Base-by-base conservation (phyloP, 192 early-diverging fungal genomes). In the Kickxella alabastrina region DNA sequence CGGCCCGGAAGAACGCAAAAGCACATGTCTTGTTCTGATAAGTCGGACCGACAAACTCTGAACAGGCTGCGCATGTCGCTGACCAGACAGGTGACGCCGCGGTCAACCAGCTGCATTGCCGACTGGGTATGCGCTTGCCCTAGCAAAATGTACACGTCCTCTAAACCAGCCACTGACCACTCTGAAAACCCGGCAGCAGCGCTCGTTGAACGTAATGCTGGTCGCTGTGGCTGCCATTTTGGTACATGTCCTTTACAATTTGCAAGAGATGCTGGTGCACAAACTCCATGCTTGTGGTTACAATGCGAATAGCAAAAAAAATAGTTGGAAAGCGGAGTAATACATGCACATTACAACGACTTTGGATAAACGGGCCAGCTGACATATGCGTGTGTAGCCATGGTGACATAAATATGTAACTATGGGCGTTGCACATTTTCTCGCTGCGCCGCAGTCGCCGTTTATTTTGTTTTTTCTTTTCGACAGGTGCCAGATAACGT, bases 1-100 rank as follows among this genome's bases (percentile, higher is more conserved):
- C 53, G 43, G 26, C 72, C 72, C 3, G 72, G 72, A 15, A 75
- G 72, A 53, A 75, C 15, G 52, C 72, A 75, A 35, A 49, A 75
- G 57, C 64, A 68, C 6, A 40, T 32, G 43, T 54, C 54, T 9
- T 57, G 27, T 15, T 36, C 52, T 43, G 45, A 24, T 23, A 18
- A 35, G 17, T 36, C 57, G 24, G 25, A 29, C 24, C 17, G 43
- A 18, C 29, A 51, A 12, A 66, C 52, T 15, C 57, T 43, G 32
- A 75, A 75, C 26, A 75, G 53, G 28, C 28, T 28, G 46, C 72
- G 72, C 8, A 27, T 37, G 49, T 18, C 45, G 37, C 65, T 64
- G 52, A 31, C 52, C n/a, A 75, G 52, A 36, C 72, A 75, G 8
- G 52, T 52, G 5, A 75, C 53, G 13, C 72, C 72, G 14, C 53